Conservation (phyloP, 768 basidiomycete species). For the Rhizopogon sp. region DNA sequence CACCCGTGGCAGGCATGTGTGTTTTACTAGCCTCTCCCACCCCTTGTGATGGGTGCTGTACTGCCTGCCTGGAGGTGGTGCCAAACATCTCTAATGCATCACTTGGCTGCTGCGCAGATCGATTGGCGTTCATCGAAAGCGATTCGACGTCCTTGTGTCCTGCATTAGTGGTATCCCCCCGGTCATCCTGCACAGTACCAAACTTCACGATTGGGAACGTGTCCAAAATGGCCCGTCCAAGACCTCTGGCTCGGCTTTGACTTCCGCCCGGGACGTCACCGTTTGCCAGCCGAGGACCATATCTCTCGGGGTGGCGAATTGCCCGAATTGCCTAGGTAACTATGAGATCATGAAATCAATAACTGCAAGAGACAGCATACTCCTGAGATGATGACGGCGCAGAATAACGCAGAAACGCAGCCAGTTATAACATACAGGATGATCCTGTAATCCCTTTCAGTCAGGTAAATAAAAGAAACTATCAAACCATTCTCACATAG, state of each 20-base stretch:
- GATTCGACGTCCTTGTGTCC: slow-evolving; percentile 30
- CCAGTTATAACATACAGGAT: slow-evolving; percentile 86
- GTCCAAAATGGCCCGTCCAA: slow-evolving; percentile 90
- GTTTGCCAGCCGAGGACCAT: slow-evolving; percentile 63
- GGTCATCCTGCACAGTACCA: slow-evolving; percentile 28
- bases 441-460: slow-evolving; percentile 42
- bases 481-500: slow-evolving; percentile 52
- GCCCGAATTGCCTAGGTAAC: slow-evolving; percentile 65
- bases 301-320: slow-evolving; percentile 85
- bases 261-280: slow-evolving; percentile 25
- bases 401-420: slow-evolving; percentile 80
- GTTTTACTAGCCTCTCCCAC: background rate
- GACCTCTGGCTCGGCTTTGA: slow-evolving; percentile 74
- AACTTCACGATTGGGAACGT: slow-evolving; percentile 96
- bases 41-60: background rate
- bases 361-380: slow-evolving; percentile 35
- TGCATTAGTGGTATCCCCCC: slow-evolving; percentile 5
- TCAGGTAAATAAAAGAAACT: slow-evolving; percentile 1
- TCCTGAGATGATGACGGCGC: slow-evolving; percentile 80
- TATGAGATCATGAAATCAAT: slow-evolving; percentile 4
- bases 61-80: background rate
- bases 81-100: slow-evolving; percentile 6
- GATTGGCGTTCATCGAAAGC: slow-evolving; percentile 1
- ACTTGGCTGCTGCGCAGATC: slow-evolving; percentile 6
- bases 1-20: background rate